Conservation (phyloP, 176 grass and related monocot genomes). For the Neostapfia colusana region DNA sequence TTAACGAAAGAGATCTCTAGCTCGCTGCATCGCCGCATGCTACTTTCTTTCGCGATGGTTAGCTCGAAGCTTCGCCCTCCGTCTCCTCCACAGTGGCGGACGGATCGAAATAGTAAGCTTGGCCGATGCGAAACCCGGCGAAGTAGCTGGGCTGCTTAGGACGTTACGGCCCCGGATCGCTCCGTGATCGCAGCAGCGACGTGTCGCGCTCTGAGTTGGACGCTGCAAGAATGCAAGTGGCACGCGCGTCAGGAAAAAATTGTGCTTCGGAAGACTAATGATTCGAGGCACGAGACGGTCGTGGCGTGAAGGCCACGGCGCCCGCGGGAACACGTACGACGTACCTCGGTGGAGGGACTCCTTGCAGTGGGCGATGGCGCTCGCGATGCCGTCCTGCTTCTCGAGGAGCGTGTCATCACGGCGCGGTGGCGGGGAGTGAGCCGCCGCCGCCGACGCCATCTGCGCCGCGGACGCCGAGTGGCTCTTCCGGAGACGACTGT, state of each 20-base stretch:
- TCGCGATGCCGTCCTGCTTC: slow-evolving; percentile 90
- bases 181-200: slow-evolving; percentile 57
- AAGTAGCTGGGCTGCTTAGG: not conserved
- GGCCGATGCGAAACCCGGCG: not conserved
- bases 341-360: slow-evolving; percentile 71
- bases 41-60: too few relatives aligned
- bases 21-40: slow-evolving; percentile 19
- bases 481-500: slow-evolving; percentile 54
- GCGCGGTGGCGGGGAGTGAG: slow-evolving; percentile 23
- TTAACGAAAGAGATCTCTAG: not conserved
- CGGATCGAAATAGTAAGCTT: not conserved
- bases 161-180: slow-evolving; percentile 52
- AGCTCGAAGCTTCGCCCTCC: slow-evolving; percentile 40
- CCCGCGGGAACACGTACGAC: too few relatives aligned
- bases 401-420: slow-evolving; percentile 77
- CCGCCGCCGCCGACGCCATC: not conserved
- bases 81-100: slow-evolving; percentile 15
- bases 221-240: slow-evolving; percentile 11
- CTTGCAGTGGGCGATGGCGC: slow-evolving; percentile 98
- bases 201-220: slow-evolving; percentile 54
- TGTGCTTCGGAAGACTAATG: not conserved
- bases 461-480: slow-evolving; percentile 58
- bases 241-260: slow-evolving; percentile 2
- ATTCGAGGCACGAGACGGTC: not conserved
- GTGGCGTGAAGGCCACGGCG: not conserved